Percentiles rank a stretch among this genome's conserved stretches.
These are phyloP conservation scores for Trebouxia sp. DNA, from an alignment of 139 green algal species.

Conservation along the genomic window DNA sequence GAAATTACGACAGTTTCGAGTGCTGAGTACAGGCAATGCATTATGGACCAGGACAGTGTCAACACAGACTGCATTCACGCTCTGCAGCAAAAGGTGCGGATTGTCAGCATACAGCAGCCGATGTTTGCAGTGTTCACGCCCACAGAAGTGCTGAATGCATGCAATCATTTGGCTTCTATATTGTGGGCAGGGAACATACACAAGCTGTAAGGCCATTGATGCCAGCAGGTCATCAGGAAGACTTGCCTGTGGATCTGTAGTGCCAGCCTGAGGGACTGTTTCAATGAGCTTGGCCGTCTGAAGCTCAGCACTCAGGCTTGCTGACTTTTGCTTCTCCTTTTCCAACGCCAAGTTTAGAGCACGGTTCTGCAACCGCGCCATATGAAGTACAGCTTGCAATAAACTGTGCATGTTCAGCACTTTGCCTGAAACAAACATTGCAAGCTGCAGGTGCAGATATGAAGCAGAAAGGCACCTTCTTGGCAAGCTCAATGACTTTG, in stretches of 20 bases:
- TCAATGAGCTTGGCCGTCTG: slow-evolving; percentile 17
- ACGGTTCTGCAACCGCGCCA: neutral
- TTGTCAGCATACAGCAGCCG: too few species aligned
- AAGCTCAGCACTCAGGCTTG: slow-evolving; percentile 11
- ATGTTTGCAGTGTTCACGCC: too few species aligned
- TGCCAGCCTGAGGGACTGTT: slow-evolving; percentile 1
- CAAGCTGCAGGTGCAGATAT: too few species aligned
- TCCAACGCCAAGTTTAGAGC: neutral
- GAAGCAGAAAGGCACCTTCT: neutral
- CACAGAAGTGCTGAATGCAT: too few species aligned
- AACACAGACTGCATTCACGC: neutral
- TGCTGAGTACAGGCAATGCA: too few species aligned
- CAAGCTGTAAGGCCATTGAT: too few species aligned
- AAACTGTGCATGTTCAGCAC: too few species aligned
- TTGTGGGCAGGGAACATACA: too few species aligned
- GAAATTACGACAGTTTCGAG: too few species aligned
- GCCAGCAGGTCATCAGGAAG: neutral
- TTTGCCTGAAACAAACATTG: too few species aligned
- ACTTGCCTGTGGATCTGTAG: slow-evolving; percentile 13
- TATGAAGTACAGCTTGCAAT: neutral
- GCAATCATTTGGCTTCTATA: too few species aligned
- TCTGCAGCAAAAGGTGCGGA: neutral
- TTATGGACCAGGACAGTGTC: neutral
- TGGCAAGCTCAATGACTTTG: slow-evolving; percentile 23
- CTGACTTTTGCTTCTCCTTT: slow-evolving; percentile 20